Evolutionary conservation across 371 early-diverging fungal genomes (phyloP), one percentile per base, ranked within the genome.

Genomic region (Parasitella parasitica): DNA sequence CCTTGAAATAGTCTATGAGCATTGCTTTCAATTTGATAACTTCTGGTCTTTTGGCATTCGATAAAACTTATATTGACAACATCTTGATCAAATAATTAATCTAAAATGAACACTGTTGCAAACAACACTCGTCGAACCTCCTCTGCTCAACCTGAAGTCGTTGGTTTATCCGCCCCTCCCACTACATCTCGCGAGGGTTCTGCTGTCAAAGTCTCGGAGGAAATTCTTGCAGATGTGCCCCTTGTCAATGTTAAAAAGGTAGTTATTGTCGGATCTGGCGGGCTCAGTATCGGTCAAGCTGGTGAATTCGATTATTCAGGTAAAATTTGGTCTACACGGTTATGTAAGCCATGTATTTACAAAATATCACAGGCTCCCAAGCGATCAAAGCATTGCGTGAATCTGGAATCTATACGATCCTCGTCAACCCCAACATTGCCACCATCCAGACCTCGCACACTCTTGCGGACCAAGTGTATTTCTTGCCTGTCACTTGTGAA

Each of bases 241-340:
- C 66, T 76, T 38, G 80, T 81, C 4, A 81, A 90, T 52, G 92
- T 93, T 61, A 89, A 88, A 59, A 93, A 94, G 77, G 96, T 95
- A 18, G 82, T 97, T 18, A 89, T 97, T 43, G 88, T 97, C 12
- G 97, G 97, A n/a, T 89, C 90, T 4, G 97, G 97, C 37, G 97
- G 97, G 34, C 77, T 97, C 56, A 86, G 87, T 56, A 97, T 97
- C 64, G 97, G 97, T n/a, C 97, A 97, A 72, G 97, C 97, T 24
- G 97, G 97, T 66, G 97, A 97, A 85, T 97, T 97, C 64, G 97
- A 97, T 71, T 97, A 96, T 78, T 96, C 96, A 12, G 92, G 93
- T 85, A 77, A 59, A 27, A 53, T 35, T 37, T 12, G 41, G 16
- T 53, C 0, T 15, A 12, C n/a, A 6, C 12, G 24, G 15, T 9